Base-by-base conservation (phyloP, 495 filamentous ascomycete species). In the Penicillium soppii region DNA sequence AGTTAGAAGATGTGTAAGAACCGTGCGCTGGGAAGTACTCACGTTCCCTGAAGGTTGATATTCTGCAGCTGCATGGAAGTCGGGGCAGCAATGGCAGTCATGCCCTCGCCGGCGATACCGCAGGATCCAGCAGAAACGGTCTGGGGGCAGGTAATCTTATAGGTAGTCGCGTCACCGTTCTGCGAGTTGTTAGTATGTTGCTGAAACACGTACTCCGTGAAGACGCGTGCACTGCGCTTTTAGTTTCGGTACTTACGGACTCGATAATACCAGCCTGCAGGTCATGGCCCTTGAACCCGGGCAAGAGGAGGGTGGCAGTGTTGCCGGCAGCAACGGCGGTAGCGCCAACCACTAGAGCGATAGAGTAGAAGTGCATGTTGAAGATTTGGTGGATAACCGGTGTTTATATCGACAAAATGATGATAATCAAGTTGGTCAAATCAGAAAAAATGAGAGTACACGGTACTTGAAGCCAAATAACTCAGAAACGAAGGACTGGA, bases 401-500 rank as follows among this genome's bases (percentile, higher is more conserved):
- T 32, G 26, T 50, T 53, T 38, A 40, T 40, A 47, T 44, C 16
- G 15, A 43, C 52, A 10, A 57, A 54, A 47, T 37, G 41, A 41
- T 15, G 43, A 16, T 36, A 36, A 19, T 47, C 44, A 26, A 65
- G 58, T 36, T 61, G 62, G 53, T 58, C 52, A 29, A 63, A 56
- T 59, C 52, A 56, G 56, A 43, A 52, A 56, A 46, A 53, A 47
- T 47, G 43, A 48, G 43, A 15, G 45, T 44, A 54, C 39, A 54
- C 44, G 39, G 49, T 50, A 57, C 51, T 57, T 55, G 50, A 50
- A 57, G 56, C 56, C 54, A 40, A 44, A 36, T 38, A 50, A 42
- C 54, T 61, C 19, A 41, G 39, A 10, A 67, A 70, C 56, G 68
- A 73, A 57, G 58, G 70, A 62, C 64, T 63, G 57, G 56, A 53